Conservation (phyloP, 2,329 filamentous ascomycete genomes). For the Nemania sp. region DNA sequence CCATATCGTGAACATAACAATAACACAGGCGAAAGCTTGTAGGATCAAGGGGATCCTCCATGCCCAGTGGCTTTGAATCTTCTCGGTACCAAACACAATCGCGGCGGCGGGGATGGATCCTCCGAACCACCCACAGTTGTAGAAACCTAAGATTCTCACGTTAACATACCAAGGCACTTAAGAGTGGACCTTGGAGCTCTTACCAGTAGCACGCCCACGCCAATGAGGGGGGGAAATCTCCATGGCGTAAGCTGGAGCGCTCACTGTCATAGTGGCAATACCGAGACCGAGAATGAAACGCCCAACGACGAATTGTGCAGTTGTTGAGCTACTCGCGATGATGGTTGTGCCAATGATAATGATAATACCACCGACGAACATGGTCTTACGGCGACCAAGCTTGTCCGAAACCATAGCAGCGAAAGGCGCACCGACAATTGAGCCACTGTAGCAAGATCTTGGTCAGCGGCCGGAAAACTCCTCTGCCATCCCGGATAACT, state of each 20-base stretch:
- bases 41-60: slow-evolving; percentile 56
- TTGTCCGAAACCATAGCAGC: slow-evolving; percentile 52
- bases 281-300: slow-evolving; percentile 53
- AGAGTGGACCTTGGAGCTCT: neutral
- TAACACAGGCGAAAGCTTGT: slow-evolving; percentile 50
- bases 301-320: slow-evolving; percentile 51
- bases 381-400: slow-evolving; percentile 49
- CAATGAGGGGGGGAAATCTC: slow-evolving; percentile 55
- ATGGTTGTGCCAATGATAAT: slow-evolving; percentile 53
- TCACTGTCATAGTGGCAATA: slow-evolving; percentile 54
- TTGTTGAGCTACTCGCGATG: slow-evolving; percentile 43
- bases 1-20: slow-evolving; percentile 45
- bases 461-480: slow-evolving; percentile 8
- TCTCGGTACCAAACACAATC: slow-evolving; percentile 53
- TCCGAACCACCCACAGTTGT: slow-evolving; percentile 59
- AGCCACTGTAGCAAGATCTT: slow-evolving; percentile 42
- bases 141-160: slow-evolving; percentile 44
- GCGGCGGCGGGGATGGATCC: slow-evolving; percentile 55
- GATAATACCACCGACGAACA: slow-evolving; percentile 50
- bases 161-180: slow-evolving; percentile 9
- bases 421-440: slow-evolving; percentile 46
- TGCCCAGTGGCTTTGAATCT: slow-evolving; percentile 50
- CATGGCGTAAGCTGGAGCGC: slow-evolving; percentile 53
- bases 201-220: slow-evolving; percentile 53
- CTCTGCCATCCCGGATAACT: slow-evolving; percentile 30